Percentiles rank a stretch among this genome's conserved stretches.
Conservation (phyloP, 2,329 filamentous ascomycete species). For the Beauveria sp. region DNA sequence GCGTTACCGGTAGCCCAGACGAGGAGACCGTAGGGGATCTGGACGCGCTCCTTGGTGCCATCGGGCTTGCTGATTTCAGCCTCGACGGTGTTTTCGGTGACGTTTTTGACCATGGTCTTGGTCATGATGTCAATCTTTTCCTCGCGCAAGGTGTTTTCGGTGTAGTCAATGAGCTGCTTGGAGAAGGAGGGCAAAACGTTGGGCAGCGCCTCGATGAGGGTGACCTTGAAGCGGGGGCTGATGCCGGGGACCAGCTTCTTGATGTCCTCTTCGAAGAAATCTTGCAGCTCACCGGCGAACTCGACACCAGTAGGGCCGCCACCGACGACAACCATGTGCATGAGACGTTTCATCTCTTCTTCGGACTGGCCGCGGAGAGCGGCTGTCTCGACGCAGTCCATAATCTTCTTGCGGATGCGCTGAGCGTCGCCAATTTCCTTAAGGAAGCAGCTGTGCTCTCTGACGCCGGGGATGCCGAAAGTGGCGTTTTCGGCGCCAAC, state of each 20-base stretch:
- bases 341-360: slow-evolving; percentile 84
- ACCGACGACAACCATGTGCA: slow-evolving; percentile 96
- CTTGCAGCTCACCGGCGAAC: slow-evolving; percentile 95
- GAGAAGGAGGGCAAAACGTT: slow-evolving; percentile 97
- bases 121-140: slow-evolving; percentile 96
- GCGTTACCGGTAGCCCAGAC: slow-evolving; percentile 99
- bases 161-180: slow-evolving; percentile 98
- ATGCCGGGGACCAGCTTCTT: slow-evolving; percentile 98
- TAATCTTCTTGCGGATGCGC: slow-evolving; percentile 94
- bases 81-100: slow-evolving; percentile 87
- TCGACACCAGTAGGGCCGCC: slow-evolving; percentile 96
- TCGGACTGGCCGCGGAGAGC: slow-evolving; percentile 92
- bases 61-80: slow-evolving; percentile 76
- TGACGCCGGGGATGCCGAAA: slow-evolving; percentile 93
- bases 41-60: slow-evolving; percentile 72
- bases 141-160: slow-evolving; percentile 97
- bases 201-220: slow-evolving; percentile 91
- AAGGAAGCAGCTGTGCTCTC: slow-evolving; percentile 92
- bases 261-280: slow-evolving; percentile 97
- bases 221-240: slow-evolving; percentile 90
- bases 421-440: slow-evolving; percentile 98
- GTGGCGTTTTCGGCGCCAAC: slow-evolving; percentile 98
- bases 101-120: slow-evolving; percentile 98
- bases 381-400: slow-evolving; percentile 98
- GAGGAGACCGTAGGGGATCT: slow-evolving; percentile 87